phyloP scores from a whole-genome alignment of 495 filamentous ascomycete genomes.

The Aspergillus olivimuriae region DNA sequence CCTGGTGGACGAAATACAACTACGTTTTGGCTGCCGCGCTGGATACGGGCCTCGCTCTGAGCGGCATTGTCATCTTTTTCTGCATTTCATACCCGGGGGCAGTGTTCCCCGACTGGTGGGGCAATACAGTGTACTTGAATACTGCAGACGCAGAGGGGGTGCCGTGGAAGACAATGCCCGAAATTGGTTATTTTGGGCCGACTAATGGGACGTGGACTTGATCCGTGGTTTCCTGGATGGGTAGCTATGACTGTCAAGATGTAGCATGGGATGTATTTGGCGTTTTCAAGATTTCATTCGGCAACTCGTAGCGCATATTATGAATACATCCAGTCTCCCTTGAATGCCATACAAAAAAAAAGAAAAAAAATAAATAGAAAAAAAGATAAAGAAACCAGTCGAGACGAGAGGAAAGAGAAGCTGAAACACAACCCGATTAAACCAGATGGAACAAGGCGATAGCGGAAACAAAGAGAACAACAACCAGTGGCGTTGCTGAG shows the following conservation, averaged over 20 bases:
- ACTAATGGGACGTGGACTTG: constrained; percentile 38
- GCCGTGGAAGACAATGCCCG: constrained; percentile 34
- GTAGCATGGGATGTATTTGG: too few species aligned
- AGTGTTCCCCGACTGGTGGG: constrained; percentile 34
- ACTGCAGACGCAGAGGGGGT: constrained; percentile 39
- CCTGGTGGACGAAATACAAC: constrained; percentile 84
- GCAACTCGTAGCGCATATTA: constrained; percentile 13
- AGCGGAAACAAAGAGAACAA: too few species aligned
- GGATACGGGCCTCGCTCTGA: constrained; percentile 72
- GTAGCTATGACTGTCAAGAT: too few species aligned
- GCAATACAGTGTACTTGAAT: constrained; percentile 39
- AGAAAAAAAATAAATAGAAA: constrained; percentile 3
- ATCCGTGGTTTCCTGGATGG: constrained; percentile 3
- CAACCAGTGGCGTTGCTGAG: too few species aligned
- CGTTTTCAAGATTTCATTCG: neutral
- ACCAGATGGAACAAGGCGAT: neutral
- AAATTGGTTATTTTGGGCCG: constrained; percentile 39
- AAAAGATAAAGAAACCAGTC: constrained; percentile 1
- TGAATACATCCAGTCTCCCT: constrained; percentile 16
- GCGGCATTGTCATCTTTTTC: constrained; percentile 75
- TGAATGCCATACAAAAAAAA: constrained; percentile 6
- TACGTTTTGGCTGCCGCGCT: constrained; percentile 76
- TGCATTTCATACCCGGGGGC: constrained; percentile 67
- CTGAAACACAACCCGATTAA: neutral
- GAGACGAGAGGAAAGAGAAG: constrained; percentile 7